phyloP scores from a whole-genome alignment of 1,284 basidiomycete species.

The Trichosporon inkin region DNA sequence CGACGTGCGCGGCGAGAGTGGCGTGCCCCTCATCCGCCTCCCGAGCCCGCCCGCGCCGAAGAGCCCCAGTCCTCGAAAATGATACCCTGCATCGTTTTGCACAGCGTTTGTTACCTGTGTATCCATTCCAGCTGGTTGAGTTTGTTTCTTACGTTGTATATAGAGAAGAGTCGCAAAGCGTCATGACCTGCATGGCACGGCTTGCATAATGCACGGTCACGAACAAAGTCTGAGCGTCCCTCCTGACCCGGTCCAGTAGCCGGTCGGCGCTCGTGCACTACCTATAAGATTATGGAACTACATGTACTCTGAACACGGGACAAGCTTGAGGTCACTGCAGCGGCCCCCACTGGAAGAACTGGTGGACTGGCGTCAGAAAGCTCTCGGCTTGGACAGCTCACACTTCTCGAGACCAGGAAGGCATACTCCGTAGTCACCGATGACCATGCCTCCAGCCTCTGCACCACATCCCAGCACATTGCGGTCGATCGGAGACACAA shows the following conservation, averaged over 20 bases:
- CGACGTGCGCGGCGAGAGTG: not conserved
- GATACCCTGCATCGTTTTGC: not conserved
- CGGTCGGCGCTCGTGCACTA: not conserved
- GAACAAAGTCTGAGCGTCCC: too few relatives aligned
- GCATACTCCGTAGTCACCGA: not conserved
- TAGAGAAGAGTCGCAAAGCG: not conserved
- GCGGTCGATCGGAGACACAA: not conserved
- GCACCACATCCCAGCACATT: not conserved
- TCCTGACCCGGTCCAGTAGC: too few relatives aligned
- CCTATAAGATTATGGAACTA: not conserved
- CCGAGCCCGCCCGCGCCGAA: not conserved
- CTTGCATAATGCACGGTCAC: not conserved
- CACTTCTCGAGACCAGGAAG: not conserved
- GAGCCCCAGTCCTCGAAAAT: slow-evolving; percentile 2
- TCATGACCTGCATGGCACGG: not conserved
- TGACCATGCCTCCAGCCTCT: not conserved
- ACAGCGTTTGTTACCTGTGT: not conserved
- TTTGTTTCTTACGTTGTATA: not conserved
- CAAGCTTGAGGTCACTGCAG: not conserved
- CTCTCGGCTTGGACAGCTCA: not conserved
- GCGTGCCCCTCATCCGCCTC: not conserved
- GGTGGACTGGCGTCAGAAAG: not conserved
- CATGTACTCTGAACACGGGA: not conserved
- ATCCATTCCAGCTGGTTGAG: too few relatives aligned
- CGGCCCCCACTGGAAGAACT: slow-evolving; percentile 1